A percentile compares a stretch with the other conserved stretches of the same genome.
Conservation (phyloP, 257 asterid genomes). For the Solanum appendiculatum region DNA sequence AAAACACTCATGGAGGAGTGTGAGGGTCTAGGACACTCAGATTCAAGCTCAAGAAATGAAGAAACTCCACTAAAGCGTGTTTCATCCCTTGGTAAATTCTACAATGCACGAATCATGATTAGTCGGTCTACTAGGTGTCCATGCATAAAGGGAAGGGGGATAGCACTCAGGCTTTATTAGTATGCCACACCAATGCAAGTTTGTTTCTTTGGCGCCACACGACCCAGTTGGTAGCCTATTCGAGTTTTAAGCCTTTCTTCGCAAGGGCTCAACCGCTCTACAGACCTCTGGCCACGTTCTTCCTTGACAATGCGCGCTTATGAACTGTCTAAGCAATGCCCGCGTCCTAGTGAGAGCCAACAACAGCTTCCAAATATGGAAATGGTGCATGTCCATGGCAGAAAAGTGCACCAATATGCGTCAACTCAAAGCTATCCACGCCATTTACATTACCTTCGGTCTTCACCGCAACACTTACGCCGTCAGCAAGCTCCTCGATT, state of each 20-base stretch:
- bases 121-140: not conserved
- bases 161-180: not conserved
- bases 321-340: not conserved
- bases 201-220: not conserved
- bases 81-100: not conserved
- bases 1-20: not conserved
- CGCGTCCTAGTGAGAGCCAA: not conserved
- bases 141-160: not conserved
- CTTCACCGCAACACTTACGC: conserved; percentile 35
- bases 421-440: conserved; percentile 60
- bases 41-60: not conserved
- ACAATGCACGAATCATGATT: not conserved
- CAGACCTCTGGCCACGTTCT: not conserved
- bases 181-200: not conserved
- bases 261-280: not conserved
- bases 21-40: not conserved
- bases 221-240: not conserved
- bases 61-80: not conserved
- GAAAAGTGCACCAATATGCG: conserved; percentile 33
- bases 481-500: conserved; percentile 60
- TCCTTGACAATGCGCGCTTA: not conserved
- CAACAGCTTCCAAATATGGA: conserved; percentile 19
- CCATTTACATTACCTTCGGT: conserved; percentile 52
- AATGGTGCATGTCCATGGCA: conserved; percentile 25
- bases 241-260: not conserved